phyloP scores from a whole-genome alignment of 1,284 basidiomycete genomes.

The Quambalaria eucalypti region DNA sequence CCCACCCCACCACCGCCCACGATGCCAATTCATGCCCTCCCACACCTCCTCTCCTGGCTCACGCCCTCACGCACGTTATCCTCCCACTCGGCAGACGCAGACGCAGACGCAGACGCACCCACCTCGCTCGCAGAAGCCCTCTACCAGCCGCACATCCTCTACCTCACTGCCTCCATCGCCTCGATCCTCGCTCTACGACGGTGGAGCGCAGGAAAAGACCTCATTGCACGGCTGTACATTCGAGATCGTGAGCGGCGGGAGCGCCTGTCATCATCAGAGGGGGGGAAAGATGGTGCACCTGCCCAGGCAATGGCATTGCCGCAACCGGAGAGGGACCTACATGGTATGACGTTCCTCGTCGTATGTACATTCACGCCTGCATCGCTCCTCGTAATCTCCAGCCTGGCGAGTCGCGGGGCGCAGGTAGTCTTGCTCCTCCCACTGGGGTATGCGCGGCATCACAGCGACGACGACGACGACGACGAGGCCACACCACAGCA shows the following conservation, averaged over 20 bases:
- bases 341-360: constrained; percentile 4
- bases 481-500: constrained; percentile 1
- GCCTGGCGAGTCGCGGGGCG: constrained; percentile 2
- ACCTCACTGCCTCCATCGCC: neutral
- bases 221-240: constrained; percentile 2
- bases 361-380: constrained; percentile 3
- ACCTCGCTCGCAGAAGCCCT: neutral
- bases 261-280: too few relatives aligned
- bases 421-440: constrained; percentile 4
- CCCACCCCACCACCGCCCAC: too few relatives aligned
- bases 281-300: neutral
- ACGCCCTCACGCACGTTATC: too few relatives aligned
- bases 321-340: constrained; percentile 3
- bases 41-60: constrained; percentile 2
- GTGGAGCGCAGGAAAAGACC: constrained; percentile 4
- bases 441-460: too few relatives aligned
- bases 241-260: too few relatives aligned
- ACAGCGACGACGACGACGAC: neutral
- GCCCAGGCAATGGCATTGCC: neutral
- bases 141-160: neutral
- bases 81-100: too few relatives aligned
- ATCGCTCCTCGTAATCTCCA: constrained; percentile 3
- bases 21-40: constrained; percentile 6
- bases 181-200: constrained; percentile 2
- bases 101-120: too few relatives aligned